A percentile compares a stretch with the other conserved stretches of the same genome.
Conservation (phyloP, 768 basidiomycete genomes). For the Galerina marginata region DNA sequence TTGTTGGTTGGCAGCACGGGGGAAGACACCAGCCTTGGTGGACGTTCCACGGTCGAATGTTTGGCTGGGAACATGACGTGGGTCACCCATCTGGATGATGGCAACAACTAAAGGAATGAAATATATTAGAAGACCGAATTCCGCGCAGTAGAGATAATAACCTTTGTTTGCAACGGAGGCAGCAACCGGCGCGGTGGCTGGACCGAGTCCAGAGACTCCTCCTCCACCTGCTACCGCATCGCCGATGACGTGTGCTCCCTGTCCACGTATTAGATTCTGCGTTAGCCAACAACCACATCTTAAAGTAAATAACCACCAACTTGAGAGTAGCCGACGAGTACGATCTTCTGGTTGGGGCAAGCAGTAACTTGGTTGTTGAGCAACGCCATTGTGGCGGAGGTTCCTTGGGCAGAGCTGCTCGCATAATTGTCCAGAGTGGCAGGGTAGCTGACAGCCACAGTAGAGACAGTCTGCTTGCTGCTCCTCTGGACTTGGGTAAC, state of each 20-base stretch:
- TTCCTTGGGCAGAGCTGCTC: conserved; percentile 33
- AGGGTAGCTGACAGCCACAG: conserved; percentile 32
- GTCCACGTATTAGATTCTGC: not conserved
- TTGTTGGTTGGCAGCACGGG: conserved; percentile 24
- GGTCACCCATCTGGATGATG: conserved; percentile 33
- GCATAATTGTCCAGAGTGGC: conserved; percentile 33
- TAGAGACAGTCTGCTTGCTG: conserved; percentile 33
- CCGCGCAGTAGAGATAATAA: not conserved
- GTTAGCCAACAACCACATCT: no score
- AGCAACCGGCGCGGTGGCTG: conserved; percentile 25
- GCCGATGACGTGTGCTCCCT: conserved; percentile 37
- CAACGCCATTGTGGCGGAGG: conserved; percentile 28
- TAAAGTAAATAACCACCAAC: conserved; percentile 1
- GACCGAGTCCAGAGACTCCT: conserved; percentile 24
- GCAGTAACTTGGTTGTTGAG: conserved; percentile 29
- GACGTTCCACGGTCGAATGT: conserved; percentile 32
- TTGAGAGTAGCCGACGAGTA: conserved; percentile 35
- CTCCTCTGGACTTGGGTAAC: conserved; percentile 29
- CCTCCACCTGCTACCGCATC: conserved; percentile 33
- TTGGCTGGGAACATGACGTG: conserved; percentile 30
- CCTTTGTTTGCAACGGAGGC: conserved; percentile 22
- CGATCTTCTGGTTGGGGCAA: conserved; percentile 36
- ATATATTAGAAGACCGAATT: not conserved
- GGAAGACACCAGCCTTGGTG: conserved; percentile 23
- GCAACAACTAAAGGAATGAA: conserved; percentile 25